Percentiles rank a stretch among this genome's conserved stretches.
Conservation (phyloP, 257 asterid genomes). For the Gentiana macrophylla region DNA sequence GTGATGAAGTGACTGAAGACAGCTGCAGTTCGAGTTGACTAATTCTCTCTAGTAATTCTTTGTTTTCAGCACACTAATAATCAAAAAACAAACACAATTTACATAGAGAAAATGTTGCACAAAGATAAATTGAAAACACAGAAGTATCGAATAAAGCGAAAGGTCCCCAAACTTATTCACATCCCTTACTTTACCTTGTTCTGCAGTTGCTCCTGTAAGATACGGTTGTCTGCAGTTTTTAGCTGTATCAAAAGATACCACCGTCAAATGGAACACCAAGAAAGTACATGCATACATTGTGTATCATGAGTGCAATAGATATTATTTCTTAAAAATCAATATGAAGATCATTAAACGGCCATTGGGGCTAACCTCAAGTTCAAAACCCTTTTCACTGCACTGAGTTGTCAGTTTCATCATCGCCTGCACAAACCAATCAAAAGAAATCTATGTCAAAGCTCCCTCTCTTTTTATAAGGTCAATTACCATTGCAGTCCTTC, state of each 20-base stretch:
- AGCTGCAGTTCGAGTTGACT: conserved; percentile 59
- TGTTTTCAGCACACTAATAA: conserved; percentile 62
- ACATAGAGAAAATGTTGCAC: background rate
- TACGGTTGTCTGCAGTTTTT: conserved; percentile 82
- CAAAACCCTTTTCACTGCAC: conserved; percentile 79
- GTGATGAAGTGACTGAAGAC: conserved; percentile 34
- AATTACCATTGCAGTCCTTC: background rate
- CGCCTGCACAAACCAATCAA: conserved; percentile 36
- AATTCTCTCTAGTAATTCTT: conserved; percentile 56
- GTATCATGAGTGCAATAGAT: background rate
- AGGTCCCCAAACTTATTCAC: background rate
- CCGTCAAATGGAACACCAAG: background rate
- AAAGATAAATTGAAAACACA: background rate
- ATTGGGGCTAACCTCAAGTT: conserved; percentile 69
- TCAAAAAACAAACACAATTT: conserved; percentile 13
- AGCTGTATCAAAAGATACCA: conserved; percentile 47
- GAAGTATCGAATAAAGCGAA: conserved; percentile 1
- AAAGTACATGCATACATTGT: too few species aligned
- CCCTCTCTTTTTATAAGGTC: too few species aligned
- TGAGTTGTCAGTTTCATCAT: conserved; percentile 67
- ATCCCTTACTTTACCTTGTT: conserved; percentile 42
- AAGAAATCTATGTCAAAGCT: background rate
- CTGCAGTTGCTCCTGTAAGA: conserved; percentile 90
- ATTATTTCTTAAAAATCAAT: too few species aligned
- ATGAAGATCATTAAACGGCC: background rate